Evolutionary conservation across 495 filamentous ascomycete species (phyloP).

Genomic region (Penicillium riverlandense): DNA sequence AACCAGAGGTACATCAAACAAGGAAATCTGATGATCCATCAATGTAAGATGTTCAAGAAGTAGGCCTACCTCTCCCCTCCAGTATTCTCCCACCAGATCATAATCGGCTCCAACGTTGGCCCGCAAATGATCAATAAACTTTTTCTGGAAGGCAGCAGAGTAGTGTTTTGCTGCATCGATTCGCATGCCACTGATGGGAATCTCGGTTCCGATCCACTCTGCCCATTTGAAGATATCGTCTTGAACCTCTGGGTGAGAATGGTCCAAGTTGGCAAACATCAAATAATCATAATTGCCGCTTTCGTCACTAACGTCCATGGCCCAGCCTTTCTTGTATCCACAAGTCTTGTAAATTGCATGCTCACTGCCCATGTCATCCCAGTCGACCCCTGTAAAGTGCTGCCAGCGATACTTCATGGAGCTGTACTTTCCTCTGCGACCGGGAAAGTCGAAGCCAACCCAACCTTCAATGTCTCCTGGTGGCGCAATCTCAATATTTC

Average conservation of each 20-base stretch:
- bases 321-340: slow-evolving; percentile 59
- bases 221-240: slow-evolving; percentile 61
- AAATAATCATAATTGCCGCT: slow-evolving; percentile 71
- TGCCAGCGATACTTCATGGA: slow-evolving; percentile 59
- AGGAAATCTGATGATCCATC: slow-evolving; percentile 48
- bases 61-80: slow-evolving; percentile 50
- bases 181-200: slow-evolving; percentile 58
- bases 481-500: slow-evolving; percentile 47
- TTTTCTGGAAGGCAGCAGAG: slow-evolving; percentile 53
- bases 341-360: slow-evolving; percentile 63
- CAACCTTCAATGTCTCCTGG: slow-evolving; percentile 60
- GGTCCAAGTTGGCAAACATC: slow-evolving; percentile 62
- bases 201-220: slow-evolving; percentile 51
- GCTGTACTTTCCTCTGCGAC: slow-evolving; percentile 52
- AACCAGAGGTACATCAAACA: slow-evolving; percentile 65
- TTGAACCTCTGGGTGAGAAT: slow-evolving; percentile 56
- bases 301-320: slow-evolving; percentile 54
- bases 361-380: slow-evolving; percentile 48
- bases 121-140: slow-evolving; percentile 51
- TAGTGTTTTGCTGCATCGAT: slow-evolving; percentile 74
- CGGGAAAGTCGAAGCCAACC: slow-evolving; percentile 60
- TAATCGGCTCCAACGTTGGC: slow-evolving; percentile 40
- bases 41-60: slow-evolving; percentile 52
- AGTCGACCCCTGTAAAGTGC: slow-evolving; percentile 68
- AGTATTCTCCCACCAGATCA: slow-evolving; percentile 71